phyloP scores from a whole-genome alignment of 495 filamentous ascomycete species.

The Aspergillus bertholletiae region DNA sequence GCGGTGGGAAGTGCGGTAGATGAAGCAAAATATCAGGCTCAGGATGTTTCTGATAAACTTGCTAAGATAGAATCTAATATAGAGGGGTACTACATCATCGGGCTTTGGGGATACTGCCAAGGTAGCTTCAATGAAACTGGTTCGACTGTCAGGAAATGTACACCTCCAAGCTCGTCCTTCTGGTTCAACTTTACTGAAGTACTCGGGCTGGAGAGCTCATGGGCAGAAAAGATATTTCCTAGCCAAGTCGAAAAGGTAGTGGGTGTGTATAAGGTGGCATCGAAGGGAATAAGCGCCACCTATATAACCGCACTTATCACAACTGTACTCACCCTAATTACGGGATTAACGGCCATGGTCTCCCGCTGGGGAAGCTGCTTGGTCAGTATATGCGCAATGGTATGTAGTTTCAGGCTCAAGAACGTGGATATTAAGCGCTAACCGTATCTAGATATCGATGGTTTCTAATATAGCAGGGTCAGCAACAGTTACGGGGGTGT shows the following conservation, averaged over 20 bases:
- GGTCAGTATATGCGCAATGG: neutral
- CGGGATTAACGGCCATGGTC: neutral
- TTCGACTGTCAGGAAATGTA: neutral
- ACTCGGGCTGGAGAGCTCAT: neutral
- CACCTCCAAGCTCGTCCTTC: neutral
- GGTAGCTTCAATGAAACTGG: neutral
- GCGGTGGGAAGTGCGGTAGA: neutral
- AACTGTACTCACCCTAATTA: neutral
- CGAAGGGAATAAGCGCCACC: neutral
- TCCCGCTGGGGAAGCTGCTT: neutral
- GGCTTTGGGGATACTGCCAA: slow-evolving; percentile 1
- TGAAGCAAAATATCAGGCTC: neutral
- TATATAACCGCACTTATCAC: neutral
- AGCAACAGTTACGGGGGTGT: neutral
- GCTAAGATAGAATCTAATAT: neutral
- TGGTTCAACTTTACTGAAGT: slow-evolving; percentile 3
- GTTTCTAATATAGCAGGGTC: neutral
- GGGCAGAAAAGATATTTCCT: slow-evolving; percentile 1
- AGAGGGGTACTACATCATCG: neutral
- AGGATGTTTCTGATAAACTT: neutral
- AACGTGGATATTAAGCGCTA: neutral
- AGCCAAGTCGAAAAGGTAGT: neutral
- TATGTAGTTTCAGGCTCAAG: neutral
- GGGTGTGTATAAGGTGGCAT: neutral
- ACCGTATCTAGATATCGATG: neutral